Conservation (phyloP, 306 rosid species). For the Rubus idaeus region DNA sequence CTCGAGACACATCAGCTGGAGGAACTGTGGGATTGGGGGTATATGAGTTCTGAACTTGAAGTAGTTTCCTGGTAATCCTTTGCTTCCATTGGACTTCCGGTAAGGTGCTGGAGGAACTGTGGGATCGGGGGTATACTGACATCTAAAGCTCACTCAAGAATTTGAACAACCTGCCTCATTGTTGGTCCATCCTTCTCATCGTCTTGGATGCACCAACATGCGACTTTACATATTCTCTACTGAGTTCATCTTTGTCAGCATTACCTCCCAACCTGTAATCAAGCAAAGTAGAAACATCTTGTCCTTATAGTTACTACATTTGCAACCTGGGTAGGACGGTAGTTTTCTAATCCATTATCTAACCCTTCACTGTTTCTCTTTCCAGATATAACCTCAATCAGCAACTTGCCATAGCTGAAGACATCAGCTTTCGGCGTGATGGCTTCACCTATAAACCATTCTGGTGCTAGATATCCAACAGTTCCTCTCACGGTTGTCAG, state of each 20-base stretch:
- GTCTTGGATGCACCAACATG: conserved; percentile 42
- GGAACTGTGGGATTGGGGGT: background rate
- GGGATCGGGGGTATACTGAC: conserved; percentile 32
- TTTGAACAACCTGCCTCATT: conserved; percentile 37
- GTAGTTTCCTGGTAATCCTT: background rate
- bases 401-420: conserved; percentile 40
- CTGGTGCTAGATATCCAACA: conserved; percentile 46
- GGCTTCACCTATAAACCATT: conserved; percentile 46
- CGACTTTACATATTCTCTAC: conserved; percentile 30
- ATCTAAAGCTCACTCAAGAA: conserved; percentile 27
- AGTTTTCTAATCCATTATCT: conserved; percentile 24
- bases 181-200: conserved; percentile 34
- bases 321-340: conserved; percentile 34
- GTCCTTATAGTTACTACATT: conserved; percentile 26
- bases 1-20: background rate
- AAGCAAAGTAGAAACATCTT: conserved; percentile 22
- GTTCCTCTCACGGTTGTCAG: conserved; percentile 48
- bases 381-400: conserved; percentile 41
- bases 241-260: conserved; percentile 23
- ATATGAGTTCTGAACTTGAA: background rate
- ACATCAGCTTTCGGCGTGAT: conserved; percentile 48
- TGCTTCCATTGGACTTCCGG: background rate
- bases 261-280: conserved; percentile 29
- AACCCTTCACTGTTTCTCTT: conserved; percentile 33
- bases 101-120: background rate